Percentiles rank a stretch among this genome's conserved stretches.
Evolutionary conservation across 345 rosid species (phyloP).

Genomic region (Pistacia atlantica): DNA sequence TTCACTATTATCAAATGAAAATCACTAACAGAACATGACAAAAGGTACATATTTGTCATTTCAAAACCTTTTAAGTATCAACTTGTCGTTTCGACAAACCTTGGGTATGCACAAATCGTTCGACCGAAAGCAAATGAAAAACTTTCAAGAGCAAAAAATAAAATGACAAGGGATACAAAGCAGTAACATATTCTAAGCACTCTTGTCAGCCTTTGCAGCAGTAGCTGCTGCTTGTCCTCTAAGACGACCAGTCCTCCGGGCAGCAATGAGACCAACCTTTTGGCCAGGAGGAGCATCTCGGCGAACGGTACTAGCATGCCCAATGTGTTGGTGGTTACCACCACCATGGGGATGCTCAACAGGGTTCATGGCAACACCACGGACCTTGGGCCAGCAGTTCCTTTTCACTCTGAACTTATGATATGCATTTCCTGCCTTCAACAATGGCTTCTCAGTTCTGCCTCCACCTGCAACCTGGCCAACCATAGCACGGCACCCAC

Average conservation of each 20-base stretch:
- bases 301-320: slow-evolving; percentile 72
- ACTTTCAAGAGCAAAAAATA: neutral
- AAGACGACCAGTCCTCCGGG: slow-evolving; percentile 76
- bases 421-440: slow-evolving; percentile 77
- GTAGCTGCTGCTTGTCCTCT: slow-evolving; percentile 77
- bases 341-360: slow-evolving; percentile 92
- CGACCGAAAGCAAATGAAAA: neutral
- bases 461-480: slow-evolving; percentile 85
- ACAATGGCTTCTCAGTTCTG: slow-evolving; percentile 74
- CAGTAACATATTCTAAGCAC: slow-evolving; percentile 21
- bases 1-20: too few species aligned
- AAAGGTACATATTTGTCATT: too few species aligned
- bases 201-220: slow-evolving; percentile 61
- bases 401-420: slow-evolving; percentile 78
- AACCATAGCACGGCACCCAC: slow-evolving; percentile 77
- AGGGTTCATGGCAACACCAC: slow-evolving; percentile 89
- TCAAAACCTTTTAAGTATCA: too few species aligned
- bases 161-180: neutral
- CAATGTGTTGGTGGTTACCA: slow-evolving; percentile 87
- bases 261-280: slow-evolving; percentile 83
- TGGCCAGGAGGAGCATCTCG: slow-evolving; percentile 78
- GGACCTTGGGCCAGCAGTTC: slow-evolving; percentile 85
- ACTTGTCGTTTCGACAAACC: too few species aligned
- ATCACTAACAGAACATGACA: too few species aligned
- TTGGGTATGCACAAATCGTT: too few species aligned